A percentile compares a stretch with the other conserved stretches of the same genome.
phyloP scores from a whole-genome alignment of 2,329 filamentous ascomycete genomes.

The Colletotrichum theobromicola region DNA sequence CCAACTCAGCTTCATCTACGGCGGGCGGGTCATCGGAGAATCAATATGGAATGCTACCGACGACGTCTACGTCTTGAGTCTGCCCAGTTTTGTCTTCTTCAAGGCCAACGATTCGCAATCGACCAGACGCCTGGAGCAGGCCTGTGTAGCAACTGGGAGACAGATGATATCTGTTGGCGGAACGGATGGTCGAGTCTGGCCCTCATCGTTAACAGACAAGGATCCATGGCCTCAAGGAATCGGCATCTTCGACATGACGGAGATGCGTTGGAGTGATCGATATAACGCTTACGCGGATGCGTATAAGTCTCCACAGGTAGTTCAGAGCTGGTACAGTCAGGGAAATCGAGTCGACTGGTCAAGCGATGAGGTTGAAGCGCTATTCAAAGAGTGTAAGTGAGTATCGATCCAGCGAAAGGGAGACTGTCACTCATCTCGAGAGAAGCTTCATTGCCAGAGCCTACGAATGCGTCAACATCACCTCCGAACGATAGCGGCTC shows the following conservation, averaged over 20 bases:
- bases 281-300: neutral
- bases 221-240: slow-evolving; percentile 42
- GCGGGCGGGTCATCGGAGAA: slow-evolving; percentile 28
- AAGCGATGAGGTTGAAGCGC: neutral
- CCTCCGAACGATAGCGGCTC: neutral
- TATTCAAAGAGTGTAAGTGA: neutral
- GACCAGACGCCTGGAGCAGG: slow-evolving; percentile 33
- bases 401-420: rapidly evolving
- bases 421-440: neutral
- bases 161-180: slow-evolving; percentile 47
- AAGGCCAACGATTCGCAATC: slow-evolving; percentile 26
- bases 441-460: neutral
- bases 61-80: slow-evolving; percentile 40
- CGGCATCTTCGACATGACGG: slow-evolving; percentile 44
- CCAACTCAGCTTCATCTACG: slow-evolving; percentile 39
- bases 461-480: neutral
- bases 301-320: neutral
- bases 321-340: neutral
- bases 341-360: neutral
- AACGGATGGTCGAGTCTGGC: neutral
- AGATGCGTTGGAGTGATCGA: slow-evolving; percentile 33
- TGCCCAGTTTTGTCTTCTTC: slow-evolving; percentile 43
- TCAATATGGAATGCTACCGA: slow-evolving; percentile 26
- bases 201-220: neutral
- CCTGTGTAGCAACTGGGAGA: slow-evolving; percentile 38